Evolutionary conservation across 2,329 filamentous ascomycete species (phyloP).

Genomic region (Apiospora koreana): DNA sequence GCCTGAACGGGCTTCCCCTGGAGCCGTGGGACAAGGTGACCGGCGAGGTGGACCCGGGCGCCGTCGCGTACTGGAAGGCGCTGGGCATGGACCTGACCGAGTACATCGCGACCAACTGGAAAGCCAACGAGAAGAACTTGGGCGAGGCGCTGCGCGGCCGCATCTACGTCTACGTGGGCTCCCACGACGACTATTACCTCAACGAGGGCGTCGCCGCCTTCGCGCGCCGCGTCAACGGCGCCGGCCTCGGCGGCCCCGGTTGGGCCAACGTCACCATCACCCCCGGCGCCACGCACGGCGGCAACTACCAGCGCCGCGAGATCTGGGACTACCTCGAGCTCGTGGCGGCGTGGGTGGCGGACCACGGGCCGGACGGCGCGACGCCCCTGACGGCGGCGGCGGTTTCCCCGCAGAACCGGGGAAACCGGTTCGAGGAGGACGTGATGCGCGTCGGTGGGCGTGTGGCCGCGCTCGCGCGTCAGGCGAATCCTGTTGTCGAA

Average conservation of each 20-base stretch:
- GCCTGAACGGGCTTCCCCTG: slow-evolving; percentile 22
- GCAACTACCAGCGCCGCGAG: slow-evolving; percentile 21
- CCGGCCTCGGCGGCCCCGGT: slow-evolving; percentile 15
- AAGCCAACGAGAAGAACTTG: slow-evolving; percentile 15
- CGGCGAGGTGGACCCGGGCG: slow-evolving; percentile 23
- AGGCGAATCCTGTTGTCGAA: background rate
- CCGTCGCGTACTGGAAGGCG: slow-evolving; percentile 22
- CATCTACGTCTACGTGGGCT: slow-evolving; percentile 23
- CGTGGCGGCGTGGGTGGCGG: slow-evolving; percentile 18
- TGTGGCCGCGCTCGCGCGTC: background rate
- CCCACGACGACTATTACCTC: slow-evolving; percentile 24
- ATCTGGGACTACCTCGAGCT: slow-evolving; percentile 25
- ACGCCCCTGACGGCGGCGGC: slow-evolving; percentile 14
- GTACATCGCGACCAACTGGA: slow-evolving; percentile 22
- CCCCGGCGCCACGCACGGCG: slow-evolving; percentile 20
- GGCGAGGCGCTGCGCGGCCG: slow-evolving; percentile 20
- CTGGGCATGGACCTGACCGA: slow-evolving; percentile 18
- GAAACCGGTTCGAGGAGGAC: background rate
- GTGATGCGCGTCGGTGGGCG: background rate
- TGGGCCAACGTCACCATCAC: slow-evolving; percentile 26
- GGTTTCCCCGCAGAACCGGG: background rate
- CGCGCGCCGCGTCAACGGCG: slow-evolving; percentile 16
- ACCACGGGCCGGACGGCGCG: slow-evolving; percentile 19
- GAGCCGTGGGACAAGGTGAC: slow-evolving; percentile 28
- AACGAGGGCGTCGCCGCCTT: slow-evolving; percentile 23